These are phyloP conservation scores for Papiliotrema nemorosa DNA, from an alignment of 1,284 basidiomycete species.

Conservation along the genomic window DNA sequence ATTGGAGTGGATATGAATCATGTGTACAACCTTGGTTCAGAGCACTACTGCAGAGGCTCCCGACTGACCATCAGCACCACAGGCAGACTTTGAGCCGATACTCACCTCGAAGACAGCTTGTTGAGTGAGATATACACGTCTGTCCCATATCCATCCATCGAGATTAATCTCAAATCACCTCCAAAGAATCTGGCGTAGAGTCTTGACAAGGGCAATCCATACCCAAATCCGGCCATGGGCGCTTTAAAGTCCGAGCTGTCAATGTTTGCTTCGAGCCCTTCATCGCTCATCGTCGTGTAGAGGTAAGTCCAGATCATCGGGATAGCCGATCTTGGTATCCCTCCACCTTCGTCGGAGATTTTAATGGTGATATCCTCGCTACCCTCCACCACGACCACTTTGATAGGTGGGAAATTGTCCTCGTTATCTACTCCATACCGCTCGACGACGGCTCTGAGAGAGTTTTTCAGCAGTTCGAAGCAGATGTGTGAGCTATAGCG, in stretches of 20 bases:
- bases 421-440: slow-evolving; percentile 74
- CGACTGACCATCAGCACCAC: slow-evolving; percentile 16
- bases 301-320: slow-evolving; percentile 89
- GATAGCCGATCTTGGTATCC: slow-evolving; percentile 88
- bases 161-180: slow-evolving; percentile 90
- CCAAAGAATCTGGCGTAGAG: slow-evolving; percentile 96
- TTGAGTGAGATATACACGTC: slow-evolving; percentile 46
- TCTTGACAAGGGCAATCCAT: slow-evolving; percentile 85
- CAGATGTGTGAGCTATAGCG: slow-evolving; percentile 70
- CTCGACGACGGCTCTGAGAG: slow-evolving; percentile 93
- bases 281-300: slow-evolving; percentile 96
- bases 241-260: slow-evolving; percentile 92
- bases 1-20: too few relatives aligned
- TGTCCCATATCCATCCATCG: slow-evolving; percentile 95
- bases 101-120: slow-evolving; percentile 43
- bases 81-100: background rate
- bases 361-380: slow-evolving; percentile 96
- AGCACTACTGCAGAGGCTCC: slow-evolving; percentile 52
- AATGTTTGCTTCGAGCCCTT: slow-evolving; percentile 81
- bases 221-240: slow-evolving; percentile 97
- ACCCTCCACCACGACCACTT: slow-evolving; percentile 93
- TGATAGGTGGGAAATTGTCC: slow-evolving; percentile 84
- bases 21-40: too few relatives aligned
- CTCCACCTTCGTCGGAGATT: slow-evolving; percentile 93
- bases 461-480: slow-evolving; percentile 99